phyloP scores from a whole-genome alignment of 2,329 filamentous ascomycete genomes.

The Alternaria sp. region DNA sequence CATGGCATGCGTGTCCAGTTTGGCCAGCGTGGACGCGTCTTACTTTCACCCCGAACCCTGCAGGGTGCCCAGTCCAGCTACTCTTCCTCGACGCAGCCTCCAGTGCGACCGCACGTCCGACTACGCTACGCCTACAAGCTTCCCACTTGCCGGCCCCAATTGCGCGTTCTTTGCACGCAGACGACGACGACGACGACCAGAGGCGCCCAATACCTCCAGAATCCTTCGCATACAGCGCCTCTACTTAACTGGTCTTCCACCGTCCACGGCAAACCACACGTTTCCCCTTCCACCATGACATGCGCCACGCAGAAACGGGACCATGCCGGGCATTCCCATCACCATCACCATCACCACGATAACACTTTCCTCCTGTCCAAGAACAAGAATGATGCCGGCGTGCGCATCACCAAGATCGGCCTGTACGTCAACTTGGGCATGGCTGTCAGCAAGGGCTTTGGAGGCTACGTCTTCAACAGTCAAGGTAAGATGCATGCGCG shows the following conservation, averaged over 20 bases:
- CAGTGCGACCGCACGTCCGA: slow-evolving; percentile 31
- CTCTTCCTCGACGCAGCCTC: slow-evolving; percentile 26
- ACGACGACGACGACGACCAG: slow-evolving; percentile 38
- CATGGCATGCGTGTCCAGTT: slow-evolving; percentile 45
- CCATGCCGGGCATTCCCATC: slow-evolving; percentile 61
- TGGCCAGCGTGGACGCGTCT: slow-evolving; percentile 43
- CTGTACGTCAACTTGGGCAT: slow-evolving; percentile 90
- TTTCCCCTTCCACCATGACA: slow-evolving; percentile 44
- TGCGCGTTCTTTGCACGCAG: slow-evolving; percentile 46
- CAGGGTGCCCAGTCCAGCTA: slow-evolving; percentile 19
- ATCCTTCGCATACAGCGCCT: slow-evolving; percentile 14
- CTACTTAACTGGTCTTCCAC: slow-evolving; percentile 45
- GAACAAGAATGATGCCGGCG: slow-evolving; percentile 90
- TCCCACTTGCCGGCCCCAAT: slow-evolving; percentile 26
- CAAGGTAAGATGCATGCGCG: slow-evolving; percentile 60
- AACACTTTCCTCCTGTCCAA: slow-evolving; percentile 81
- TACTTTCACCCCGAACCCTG: slow-evolving; percentile 24
- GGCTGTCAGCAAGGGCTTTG: slow-evolving; percentile 90
- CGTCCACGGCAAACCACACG: slow-evolving; percentile 45
- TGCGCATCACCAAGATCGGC: slow-evolving; percentile 90
- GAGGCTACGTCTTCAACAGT: slow-evolving; percentile 93
- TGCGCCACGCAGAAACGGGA: slow-evolving; percentile 41
- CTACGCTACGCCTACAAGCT: slow-evolving; percentile 16
- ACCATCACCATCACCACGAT: slow-evolving; percentile 79
- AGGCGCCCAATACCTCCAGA: slow-evolving; percentile 20